A percentile compares a stretch with the other conserved stretches of the same genome.
phyloP scores from a whole-genome alignment of 2,329 filamentous ascomycete genomes.

The Scopulariopsis brevicaulis region DNA sequence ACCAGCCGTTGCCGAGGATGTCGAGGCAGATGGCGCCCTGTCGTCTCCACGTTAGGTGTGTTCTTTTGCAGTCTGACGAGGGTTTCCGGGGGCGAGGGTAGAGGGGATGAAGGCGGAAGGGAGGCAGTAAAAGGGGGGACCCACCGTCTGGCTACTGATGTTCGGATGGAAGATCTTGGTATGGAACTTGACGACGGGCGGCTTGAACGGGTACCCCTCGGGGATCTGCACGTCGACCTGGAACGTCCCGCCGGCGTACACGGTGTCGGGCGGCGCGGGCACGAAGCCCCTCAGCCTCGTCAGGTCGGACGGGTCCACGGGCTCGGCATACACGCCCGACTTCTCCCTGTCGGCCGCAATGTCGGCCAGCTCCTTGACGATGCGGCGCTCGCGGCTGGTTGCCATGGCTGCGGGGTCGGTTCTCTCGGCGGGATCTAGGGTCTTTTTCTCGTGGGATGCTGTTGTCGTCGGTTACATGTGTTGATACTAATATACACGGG shows the following conservation, averaged over 20 bases:
- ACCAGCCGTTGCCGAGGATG: constrained; percentile 83
- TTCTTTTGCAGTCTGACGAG: neutral
- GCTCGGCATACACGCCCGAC: constrained; percentile 64
- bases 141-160: constrained; percentile 82
- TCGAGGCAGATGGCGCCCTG: constrained; percentile 96
- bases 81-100: neutral
- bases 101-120: neutral
- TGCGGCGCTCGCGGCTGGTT: constrained; percentile 43
- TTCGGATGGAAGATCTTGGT: constrained; percentile 98
- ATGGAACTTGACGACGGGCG: constrained; percentile 80
- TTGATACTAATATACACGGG: no score
- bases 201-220: constrained; percentile 83
- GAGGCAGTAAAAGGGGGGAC: constrained; percentile 18
- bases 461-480: no score
- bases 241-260: constrained; percentile 80
- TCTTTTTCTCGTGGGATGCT: no score
- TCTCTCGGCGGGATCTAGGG: no score
- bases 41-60: neutral
- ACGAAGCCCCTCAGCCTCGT: constrained; percentile 78
- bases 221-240: constrained; percentile 80
- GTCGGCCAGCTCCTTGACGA: constrained; percentile 67
- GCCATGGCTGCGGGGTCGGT: constrained; percentile 22
- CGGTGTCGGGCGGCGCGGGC: constrained; percentile 78
- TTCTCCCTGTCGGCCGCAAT: constrained; percentile 59
- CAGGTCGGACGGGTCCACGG: constrained; percentile 56